Conservation (phyloP, 2,329 filamentous ascomycete species). For the Mycosphaerelloides madeirae region DNA sequence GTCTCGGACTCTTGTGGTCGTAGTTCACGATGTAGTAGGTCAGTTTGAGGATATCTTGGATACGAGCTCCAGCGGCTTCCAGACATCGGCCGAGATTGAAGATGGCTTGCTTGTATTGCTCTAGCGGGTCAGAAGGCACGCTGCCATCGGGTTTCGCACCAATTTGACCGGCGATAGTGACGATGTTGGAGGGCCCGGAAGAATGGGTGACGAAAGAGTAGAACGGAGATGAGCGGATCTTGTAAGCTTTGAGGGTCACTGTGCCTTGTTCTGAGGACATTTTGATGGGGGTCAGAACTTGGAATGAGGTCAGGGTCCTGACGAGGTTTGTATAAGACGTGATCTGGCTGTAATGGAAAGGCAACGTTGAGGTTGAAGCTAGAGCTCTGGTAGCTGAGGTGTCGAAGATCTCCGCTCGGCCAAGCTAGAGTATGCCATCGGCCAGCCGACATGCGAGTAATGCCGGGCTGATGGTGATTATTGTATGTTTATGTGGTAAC, state of each 20-base stretch:
- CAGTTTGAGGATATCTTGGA: constrained; percentile 24
- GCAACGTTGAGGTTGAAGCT: no score
- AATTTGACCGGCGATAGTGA: constrained; percentile 24
- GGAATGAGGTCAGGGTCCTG: no score
- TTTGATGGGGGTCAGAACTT: background rate
- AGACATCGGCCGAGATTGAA: constrained; percentile 20
- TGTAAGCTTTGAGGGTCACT: constrained; percentile 9
- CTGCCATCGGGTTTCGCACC: constrained; percentile 20
- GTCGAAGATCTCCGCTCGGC: no score
- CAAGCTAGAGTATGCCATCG: no score
- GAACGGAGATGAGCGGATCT: constrained; percentile 17
- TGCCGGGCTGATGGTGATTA: no score
- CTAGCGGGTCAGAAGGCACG: constrained; percentile 17
- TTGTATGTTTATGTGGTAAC: no score
- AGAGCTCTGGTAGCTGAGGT: no score
- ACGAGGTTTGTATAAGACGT: no score
- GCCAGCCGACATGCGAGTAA: no score
- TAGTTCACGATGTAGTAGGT: constrained; percentile 27
- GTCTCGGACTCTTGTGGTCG: constrained; percentile 19
- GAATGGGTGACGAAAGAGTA: constrained; percentile 16
- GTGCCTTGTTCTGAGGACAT: background rate
- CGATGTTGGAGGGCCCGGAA: constrained; percentile 11
- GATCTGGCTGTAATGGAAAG: no score
- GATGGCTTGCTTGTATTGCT: constrained; percentile 23
- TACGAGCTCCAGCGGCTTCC: constrained; percentile 22